Evolutionary conservation across 345 rosid genomes (phyloP).

Genomic region (Populus pruinosa): DNA sequence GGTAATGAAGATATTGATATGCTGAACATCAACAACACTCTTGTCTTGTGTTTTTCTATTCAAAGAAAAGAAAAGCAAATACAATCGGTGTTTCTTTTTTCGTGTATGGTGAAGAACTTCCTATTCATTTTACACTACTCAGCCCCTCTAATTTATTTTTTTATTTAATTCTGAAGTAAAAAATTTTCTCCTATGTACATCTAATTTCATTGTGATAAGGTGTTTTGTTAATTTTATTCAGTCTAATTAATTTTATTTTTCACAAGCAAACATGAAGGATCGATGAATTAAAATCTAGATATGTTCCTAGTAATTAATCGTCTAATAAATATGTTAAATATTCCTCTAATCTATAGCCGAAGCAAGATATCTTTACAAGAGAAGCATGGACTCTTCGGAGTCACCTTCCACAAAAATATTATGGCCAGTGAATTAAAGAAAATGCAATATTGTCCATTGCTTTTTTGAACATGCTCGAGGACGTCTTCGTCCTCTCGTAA

Average conservation of each 20-base stretch:
- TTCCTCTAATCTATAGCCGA: neutral
- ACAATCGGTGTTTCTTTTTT: neutral
- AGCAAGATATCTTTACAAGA: neutral
- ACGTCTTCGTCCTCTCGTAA: neutral
- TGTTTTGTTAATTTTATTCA: neutral
- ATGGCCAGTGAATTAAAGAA: neutral
- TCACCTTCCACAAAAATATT: neutral
- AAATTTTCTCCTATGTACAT: too few species aligned
- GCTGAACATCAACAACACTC: neutral
- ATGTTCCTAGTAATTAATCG: too few species aligned
- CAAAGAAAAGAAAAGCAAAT: neutral
- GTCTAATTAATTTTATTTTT: too few species aligned
- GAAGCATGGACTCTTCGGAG: neutral
- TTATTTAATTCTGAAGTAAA: too few species aligned
- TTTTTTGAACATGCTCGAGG: neutral
- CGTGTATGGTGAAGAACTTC: neutral
- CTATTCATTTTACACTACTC: neutral
- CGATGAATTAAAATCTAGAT: neutral
- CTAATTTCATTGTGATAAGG: neutral
- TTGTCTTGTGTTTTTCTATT: neutral
- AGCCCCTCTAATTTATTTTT: neutral
- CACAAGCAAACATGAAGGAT: neutral
- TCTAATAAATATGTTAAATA: too few species aligned
- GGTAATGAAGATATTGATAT: neutral
- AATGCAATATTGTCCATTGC: neutral